Percentiles rank a stretch among this genome's conserved stretches.
Conservation (phyloP, 805 yeast species). For the Candida argentea region DNA sequence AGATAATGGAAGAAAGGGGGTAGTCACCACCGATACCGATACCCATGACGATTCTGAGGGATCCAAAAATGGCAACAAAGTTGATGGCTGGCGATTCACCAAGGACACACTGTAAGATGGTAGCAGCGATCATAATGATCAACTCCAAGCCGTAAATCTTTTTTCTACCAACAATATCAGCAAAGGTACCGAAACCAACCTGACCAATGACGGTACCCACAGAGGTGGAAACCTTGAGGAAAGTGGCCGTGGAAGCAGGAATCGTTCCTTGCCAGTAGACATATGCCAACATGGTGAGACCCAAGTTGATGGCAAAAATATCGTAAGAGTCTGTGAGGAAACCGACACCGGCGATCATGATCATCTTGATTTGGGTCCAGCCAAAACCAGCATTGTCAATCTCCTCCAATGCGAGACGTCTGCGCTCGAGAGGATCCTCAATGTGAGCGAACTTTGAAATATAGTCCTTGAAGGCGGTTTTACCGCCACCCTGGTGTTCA, state of each 20-base stretch:
- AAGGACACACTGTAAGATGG: slow-evolving; percentile 64
- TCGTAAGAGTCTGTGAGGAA: slow-evolving; percentile 90
- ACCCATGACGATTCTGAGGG: slow-evolving; percentile 83
- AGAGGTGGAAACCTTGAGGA: slow-evolving; percentile 80
- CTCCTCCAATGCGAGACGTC: slow-evolving; percentile 76
- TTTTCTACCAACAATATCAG: slow-evolving; percentile 80
- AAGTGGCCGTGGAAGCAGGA: slow-evolving; percentile 65
- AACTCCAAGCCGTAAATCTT: slow-evolving; percentile 80
- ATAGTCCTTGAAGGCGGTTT: slow-evolving; percentile 79
- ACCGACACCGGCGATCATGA: slow-evolving; percentile 84
- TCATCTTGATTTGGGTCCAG: slow-evolving; percentile 77
- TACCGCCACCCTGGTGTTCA: slow-evolving; percentile 46
- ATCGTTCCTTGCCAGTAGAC: slow-evolving; percentile 60
- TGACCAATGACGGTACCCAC: slow-evolving; percentile 94
- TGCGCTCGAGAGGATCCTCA: slow-evolving; percentile 78
- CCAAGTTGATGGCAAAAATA: slow-evolving; percentile 82
- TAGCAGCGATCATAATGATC: slow-evolving; percentile 73
- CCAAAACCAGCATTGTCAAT: slow-evolving; percentile 73
- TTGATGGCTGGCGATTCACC: slow-evolving; percentile 65
- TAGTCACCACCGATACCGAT: slow-evolving; percentile 97
- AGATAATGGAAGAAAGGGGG: slow-evolving; percentile 86
- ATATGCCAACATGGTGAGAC: slow-evolving; percentile 65
- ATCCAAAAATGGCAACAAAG: slow-evolving; percentile 64
- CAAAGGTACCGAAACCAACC: slow-evolving; percentile 71
- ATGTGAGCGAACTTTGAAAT: slow-evolving; percentile 71